Evolutionary conservation across 768 basidiomycete genomes (phyloP), one percentile per base, ranked within the genome.

Genomic region (Collybia nuda): DNA sequence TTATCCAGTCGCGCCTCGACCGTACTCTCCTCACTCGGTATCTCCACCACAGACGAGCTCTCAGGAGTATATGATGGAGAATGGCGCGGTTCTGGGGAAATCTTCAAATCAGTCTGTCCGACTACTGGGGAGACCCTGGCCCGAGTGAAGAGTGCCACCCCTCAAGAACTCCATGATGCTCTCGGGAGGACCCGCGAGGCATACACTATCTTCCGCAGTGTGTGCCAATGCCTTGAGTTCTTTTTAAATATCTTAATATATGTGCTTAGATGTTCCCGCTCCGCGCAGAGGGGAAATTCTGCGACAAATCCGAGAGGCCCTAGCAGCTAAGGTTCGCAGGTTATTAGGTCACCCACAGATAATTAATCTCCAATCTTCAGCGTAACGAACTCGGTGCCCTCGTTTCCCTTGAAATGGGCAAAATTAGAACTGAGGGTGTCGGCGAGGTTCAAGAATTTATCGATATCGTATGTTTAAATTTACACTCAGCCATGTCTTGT

Each of bases 371-470:
- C 40, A 22, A 29, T 21, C 36, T 35, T 40, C 59, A 93, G 90
- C 79, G 88, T 26, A 82, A 88, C 47, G 84, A 77, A 32, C 78
- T 96, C 4, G 93, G 93, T 44, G 85, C 87, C 11, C 76, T 96
- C 17, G 83, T 96, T 7, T 87, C 90, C 37, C 77, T 94, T 12
- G 90, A 92, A 66, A 91, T 93, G 90, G 90, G 96, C 15, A 86
- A 98, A 74, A 94, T 97, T 57, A 80, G 76, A 59, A 86, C 88
- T 14, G 95, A 97, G 66, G 95, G 95, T 21, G 74, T 85, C 17
- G 95, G 95, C 14, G 93, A 97, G 71, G 93, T 98, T 11, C 92
- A 95, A 63, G 93, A 96, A 70, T 93, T 95, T 61, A 81, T 97
- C 51, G 94, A 97, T 62, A 92, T 96, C 56, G 92, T 97, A 65